Conservation (phyloP, 768 basidiomycete species). For the Tulasnella sp. region DNA sequence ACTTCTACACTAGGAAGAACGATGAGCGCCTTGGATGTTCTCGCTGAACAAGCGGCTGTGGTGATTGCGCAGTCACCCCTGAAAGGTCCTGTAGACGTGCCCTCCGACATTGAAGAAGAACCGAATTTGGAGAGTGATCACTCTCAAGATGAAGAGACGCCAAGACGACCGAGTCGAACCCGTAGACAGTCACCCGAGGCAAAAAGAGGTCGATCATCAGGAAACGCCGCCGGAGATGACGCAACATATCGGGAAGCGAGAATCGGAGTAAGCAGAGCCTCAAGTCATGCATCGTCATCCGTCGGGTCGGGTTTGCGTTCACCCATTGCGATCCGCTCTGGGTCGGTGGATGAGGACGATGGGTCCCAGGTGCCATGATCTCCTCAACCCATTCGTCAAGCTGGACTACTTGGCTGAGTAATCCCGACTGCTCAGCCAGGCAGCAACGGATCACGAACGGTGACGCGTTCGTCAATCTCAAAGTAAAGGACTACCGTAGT, state of each 20-base stretch:
- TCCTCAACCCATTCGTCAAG: no score
- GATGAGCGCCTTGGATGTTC: constrained; percentile 15
- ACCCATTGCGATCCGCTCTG: neutral
- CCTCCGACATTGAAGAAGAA: neutral
- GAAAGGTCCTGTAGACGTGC: neutral
- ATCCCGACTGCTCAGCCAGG: no score
- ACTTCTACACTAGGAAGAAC: neutral
- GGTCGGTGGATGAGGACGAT: neutral
- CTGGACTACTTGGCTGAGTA: no score
- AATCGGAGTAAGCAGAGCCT: neutral
- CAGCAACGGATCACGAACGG: no score
- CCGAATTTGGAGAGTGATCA: neutral
- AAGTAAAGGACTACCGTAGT: no score
- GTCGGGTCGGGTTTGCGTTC: neutral
- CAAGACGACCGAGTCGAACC: neutral
- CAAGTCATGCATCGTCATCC: neutral
- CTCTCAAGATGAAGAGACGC: neutral
- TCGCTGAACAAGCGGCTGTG: constrained; percentile 14
- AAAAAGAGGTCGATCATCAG: neutral
- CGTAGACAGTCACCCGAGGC: neutral
- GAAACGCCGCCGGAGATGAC: neutral
- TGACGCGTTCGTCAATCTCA: no score
- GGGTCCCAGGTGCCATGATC: no score
- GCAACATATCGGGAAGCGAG: neutral
- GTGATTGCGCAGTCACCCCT: constrained; percentile 7